Evolutionary conservation across 345 rosid genomes (phyloP).

Genomic region (Gossypium sturtianum): DNA sequence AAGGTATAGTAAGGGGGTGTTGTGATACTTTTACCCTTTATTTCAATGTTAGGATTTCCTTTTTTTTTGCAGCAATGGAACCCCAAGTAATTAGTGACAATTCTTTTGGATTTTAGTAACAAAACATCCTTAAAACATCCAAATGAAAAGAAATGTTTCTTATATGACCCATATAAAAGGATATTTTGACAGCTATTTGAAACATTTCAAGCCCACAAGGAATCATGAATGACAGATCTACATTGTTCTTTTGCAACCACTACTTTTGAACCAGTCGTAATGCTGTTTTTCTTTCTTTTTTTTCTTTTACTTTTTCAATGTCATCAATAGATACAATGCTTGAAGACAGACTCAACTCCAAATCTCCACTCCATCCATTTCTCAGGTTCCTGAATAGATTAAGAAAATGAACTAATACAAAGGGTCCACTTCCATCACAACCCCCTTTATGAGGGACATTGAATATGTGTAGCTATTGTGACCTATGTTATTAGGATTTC

Average conservation of each 20-base stretch:
- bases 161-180: neutral
- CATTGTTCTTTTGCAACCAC: neutral
- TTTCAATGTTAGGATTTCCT: too few relatives aligned
- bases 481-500: neutral
- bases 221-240: neutral
- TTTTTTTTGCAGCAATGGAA: too few relatives aligned
- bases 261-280: neutral
- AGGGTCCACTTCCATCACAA: neutral
- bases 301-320: neutral
- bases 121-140: neutral
- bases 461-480: neutral
- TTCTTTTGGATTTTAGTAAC: neutral
- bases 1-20: too few relatives aligned
- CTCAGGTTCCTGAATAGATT: neutral
- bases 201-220: neutral
- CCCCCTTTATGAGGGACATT: neutral
- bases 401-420: neutral
- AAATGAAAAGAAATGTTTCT: neutral
- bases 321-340: conserved; percentile 7
- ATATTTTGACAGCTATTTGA: neutral
- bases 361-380: conserved; percentile 8
- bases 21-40: too few relatives aligned
- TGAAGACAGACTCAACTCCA: neutral
- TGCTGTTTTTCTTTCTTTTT: neutral
- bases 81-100: neutral